Evolutionary conservation across 2,329 filamentous ascomycete genomes (phyloP), one percentile per base, ranked within the genome.

Genomic region (Ascochyta clinopodiicola): DNA sequence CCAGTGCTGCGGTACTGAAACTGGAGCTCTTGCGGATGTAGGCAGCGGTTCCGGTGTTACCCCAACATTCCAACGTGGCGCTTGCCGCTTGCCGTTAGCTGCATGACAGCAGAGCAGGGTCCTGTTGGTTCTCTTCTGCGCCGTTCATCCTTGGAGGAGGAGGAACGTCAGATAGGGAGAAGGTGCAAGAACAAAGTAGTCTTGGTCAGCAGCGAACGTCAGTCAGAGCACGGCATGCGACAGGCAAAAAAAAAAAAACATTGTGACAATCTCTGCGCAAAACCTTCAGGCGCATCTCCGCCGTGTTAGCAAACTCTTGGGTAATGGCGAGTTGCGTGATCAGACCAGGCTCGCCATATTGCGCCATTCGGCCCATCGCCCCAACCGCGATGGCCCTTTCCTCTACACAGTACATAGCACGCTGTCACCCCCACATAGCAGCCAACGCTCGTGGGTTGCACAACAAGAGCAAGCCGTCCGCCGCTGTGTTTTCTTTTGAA

Each of bases 271-370:
- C 37, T 56, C 29, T 43, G 52, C 10, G 42, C 52, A 56, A 38
- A 56, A 37, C 12, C 39, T 32, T 56, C 29, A 21, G 15, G 5
- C 12, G n/a, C 24, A 13, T 5, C 3, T 43, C 42, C 42, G 25
- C 46, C 24, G 45, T 4, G 45, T 43, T 44, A 12, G 52, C 52
- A 56, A 40, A 37, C n/a, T 46, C 46, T 55, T 56, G 52, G 24
- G 52, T 56, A 56, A 56, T 56, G 36, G 52, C 31, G 39, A 31
- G 36, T 56, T 56, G 52, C 52, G 52, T 56, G 46, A 40, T 50
- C 49, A 40, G 34, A 6, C 35, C 29, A 6, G 31, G 13, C 27
- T 42, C 46, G 52, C 46, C 42, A 45, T 56, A 50, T 56, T 36
- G 46, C 42, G 46, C 25, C 36, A 38, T 42, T 49, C 52, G 52